These are phyloP conservation scores for Didymosphaeria variabile DNA, from an alignment of 2,329 filamentous ascomycete species.

Conservation along the genomic window DNA sequence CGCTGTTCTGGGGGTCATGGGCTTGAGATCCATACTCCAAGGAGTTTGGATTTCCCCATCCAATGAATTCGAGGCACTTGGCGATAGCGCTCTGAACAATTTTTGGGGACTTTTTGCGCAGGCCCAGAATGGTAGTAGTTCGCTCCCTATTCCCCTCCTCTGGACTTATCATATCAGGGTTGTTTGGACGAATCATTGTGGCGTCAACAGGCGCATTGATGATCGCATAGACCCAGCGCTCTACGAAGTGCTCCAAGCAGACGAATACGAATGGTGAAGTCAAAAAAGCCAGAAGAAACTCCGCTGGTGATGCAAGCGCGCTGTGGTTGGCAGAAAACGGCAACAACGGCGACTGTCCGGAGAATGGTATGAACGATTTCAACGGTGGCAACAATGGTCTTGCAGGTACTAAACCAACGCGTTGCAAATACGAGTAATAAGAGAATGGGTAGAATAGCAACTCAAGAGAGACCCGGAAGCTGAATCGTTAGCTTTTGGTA, in stretches of 20 bases:
- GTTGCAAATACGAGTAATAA: constrained; percentile 42
- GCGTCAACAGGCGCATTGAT: constrained; percentile 43
- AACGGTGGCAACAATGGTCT: constrained; percentile 38
- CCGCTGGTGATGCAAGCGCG: constrained; percentile 26
- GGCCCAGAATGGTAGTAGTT: constrained; percentile 31
- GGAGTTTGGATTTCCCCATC: constrained; percentile 11
- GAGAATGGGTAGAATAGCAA: constrained; percentile 43
- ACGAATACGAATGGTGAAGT: constrained; percentile 41
- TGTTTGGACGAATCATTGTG: constrained; percentile 39
- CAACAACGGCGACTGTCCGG: constrained; percentile 34
- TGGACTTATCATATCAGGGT: constrained; percentile 38
- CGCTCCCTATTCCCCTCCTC: constrained; percentile 34
- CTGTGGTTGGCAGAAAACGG: constrained; percentile 31
- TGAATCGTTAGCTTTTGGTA: constrained; percentile 24
- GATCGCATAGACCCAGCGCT: constrained; percentile 37
- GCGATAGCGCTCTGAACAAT: constrained; percentile 33
- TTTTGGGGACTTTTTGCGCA: constrained; percentile 33
- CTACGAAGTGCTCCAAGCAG: constrained; percentile 34
- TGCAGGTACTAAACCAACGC: constrained; percentile 40
- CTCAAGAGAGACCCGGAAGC: constrained; percentile 40
- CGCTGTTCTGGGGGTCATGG: constrained; percentile 12
- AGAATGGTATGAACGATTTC: constrained; percentile 41
- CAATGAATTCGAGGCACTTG: constrained; percentile 21
- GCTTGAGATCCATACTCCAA: neutral
- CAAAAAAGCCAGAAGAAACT: constrained; percentile 26